Evolutionary conservation across 495 filamentous ascomycete genomes (phyloP), one percentile per base, ranked within the genome.

Genomic region (Hyaloscypha variabilis): DNA sequence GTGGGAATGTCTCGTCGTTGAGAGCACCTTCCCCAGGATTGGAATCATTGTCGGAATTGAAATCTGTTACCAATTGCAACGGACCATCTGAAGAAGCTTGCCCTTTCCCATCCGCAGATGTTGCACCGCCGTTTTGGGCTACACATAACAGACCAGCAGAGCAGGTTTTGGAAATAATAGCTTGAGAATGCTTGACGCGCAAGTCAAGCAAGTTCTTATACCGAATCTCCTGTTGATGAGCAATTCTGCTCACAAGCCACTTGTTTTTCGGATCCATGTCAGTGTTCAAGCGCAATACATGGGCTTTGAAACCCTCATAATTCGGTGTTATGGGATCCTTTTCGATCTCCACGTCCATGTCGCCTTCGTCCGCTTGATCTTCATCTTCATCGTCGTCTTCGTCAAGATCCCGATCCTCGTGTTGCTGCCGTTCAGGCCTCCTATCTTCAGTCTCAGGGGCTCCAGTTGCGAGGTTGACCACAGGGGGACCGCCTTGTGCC

Each of bases 161-260:
- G 73, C 92, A 96, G 23, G 79, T 83, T 8, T 73, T 69, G 36
- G 79, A 77, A 23, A 74, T 75, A 19, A 88, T 78, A 3, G 82
- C 82, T 58, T 82, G 79, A 0, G 85, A 74, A 72, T 97, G 94
- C 69, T 90, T 92, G 28, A 89, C 82, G 68, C 88, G 88, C 57
- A 85, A 76, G 24, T 87, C 90, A 34, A 95, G 82, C 34, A 97
- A 81, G 50, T 85, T 86, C 76, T 92, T 93, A 74, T 93, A 96
- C 46, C 94, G 86, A 58, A 85, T 81, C 42, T 88, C 77, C 71
- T 97, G 91, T 71, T 96, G 92, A 63, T 89, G 79, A 0, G 90
- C 91, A 68, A 97, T 89, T 52, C 94, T 87, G n/a, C 94, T 89
- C 21, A 94, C 83, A 68, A 97, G 78, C 71, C 85, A 91, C 21